Conservation (phyloP, 2,329 filamentous ascomycete genomes). For the Clonostachys solani region DNA sequence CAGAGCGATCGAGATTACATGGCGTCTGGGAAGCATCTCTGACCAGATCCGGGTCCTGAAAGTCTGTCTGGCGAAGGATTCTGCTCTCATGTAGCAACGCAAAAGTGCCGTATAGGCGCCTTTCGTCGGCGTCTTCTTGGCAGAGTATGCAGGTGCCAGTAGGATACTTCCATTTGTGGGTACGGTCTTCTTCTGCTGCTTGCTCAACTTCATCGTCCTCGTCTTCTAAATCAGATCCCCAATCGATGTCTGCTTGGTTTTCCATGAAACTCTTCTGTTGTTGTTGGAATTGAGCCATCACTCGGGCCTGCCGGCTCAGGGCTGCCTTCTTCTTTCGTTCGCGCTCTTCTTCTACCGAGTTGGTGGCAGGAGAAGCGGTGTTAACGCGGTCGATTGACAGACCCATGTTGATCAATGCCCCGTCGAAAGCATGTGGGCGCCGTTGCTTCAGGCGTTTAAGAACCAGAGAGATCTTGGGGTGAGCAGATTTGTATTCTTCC, state of each 20-base stretch:
- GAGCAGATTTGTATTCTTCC: constrained; percentile 75
- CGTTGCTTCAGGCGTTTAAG: constrained; percentile 83
- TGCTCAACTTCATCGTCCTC: constrained; percentile 64
- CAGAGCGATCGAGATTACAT: constrained; percentile 76
- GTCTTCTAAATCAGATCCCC: constrained; percentile 75
- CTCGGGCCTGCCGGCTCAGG: constrained; percentile 80
- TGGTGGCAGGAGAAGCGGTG: constrained; percentile 73
- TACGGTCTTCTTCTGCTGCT: constrained; percentile 57
- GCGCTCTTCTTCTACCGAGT: constrained; percentile 65
- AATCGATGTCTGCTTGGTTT: constrained; percentile 82
- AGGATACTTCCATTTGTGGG: constrained; percentile 77
- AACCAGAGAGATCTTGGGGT: constrained; percentile 79
- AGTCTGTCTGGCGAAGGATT: constrained; percentile 81
- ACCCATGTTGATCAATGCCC: constrained; percentile 58
- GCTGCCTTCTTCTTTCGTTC: constrained; percentile 89
- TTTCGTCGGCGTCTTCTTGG: constrained; percentile 92
- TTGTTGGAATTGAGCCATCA: constrained; percentile 98
- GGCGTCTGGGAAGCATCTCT: constrained; percentile 78
- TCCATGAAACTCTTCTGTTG: constrained; percentile 95
- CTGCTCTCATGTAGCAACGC: constrained; percentile 82
- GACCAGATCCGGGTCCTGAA: constrained; percentile 77
- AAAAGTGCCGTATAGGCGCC: constrained; percentile 87
- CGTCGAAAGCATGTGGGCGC: constrained; percentile 67
- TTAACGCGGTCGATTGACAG: constrained; percentile 75
- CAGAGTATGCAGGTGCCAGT: constrained; percentile 92